These are phyloP conservation scores for Colletotrichum agaves DNA, from an alignment of 2,329 filamentous ascomycete genomes.

Conservation along the genomic window DNA sequence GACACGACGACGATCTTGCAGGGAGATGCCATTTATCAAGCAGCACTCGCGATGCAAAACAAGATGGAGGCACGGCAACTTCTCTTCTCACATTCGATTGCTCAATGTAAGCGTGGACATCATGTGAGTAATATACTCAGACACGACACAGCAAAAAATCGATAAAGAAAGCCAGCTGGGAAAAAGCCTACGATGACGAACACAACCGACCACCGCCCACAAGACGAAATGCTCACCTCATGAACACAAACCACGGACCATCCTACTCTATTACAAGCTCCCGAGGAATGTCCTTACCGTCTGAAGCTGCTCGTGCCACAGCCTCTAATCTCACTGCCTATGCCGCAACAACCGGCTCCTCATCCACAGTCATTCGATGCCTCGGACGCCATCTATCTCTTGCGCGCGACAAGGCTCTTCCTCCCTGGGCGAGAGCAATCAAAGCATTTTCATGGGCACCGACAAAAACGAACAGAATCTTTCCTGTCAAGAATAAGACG, in stretches of 20 bases:
- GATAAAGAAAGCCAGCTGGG: neutral
- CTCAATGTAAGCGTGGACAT: too few species aligned
- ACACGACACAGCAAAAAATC: too few species aligned
- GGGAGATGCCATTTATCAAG: too few species aligned
- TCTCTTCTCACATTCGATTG: too few species aligned
- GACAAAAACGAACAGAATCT: slow-evolving; percentile 16
- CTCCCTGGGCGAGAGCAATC: neutral
- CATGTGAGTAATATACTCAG: too few species aligned
- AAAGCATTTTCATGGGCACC: neutral
- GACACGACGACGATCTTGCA: too few species aligned
- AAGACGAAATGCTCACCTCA: neutral
- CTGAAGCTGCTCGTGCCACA: slow-evolving; percentile 35
- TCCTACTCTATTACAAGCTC: slow-evolving; percentile 2
- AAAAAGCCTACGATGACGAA: neutral
- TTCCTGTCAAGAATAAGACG: slow-evolving; percentile 19
- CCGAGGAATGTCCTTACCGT: slow-evolving; percentile 33
- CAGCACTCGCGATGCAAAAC: too few species aligned
- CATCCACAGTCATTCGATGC: slow-evolving; percentile 25
- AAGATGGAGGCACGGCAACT: too few species aligned
- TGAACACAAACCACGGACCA: slow-evolving; percentile 6
- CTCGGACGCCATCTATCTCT: slow-evolving; percentile 17
- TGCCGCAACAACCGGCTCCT: slow-evolving; percentile 34
- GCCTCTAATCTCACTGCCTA: slow-evolving; percentile 22
- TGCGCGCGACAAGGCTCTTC: slow-evolving; percentile 7
- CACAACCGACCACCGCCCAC: neutral